Evolutionary conservation across 768 basidiomycete species (phyloP), one percentile per base, ranked within the genome.

Genomic region (Fomitopsis pulvina): DNA sequence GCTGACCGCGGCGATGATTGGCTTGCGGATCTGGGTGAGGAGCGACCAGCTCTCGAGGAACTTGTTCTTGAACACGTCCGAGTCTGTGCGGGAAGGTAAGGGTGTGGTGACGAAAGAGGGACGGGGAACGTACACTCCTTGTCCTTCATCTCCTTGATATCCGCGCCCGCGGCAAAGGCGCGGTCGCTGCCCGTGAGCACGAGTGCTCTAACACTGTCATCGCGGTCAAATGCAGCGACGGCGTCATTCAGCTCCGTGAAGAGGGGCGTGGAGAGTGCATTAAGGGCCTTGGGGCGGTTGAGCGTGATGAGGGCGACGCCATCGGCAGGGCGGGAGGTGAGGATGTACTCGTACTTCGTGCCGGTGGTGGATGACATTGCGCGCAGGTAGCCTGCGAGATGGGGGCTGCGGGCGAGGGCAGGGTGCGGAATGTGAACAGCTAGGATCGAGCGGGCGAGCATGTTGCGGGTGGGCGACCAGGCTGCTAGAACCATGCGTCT

Each of bases 71-170:
- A 91, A 97, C 1, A 83, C 92, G 51, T 94, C 89, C n/a, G 86
- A 72, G 62, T 83, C 91, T 92, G 61, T 22, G 69, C 66, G 4
- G 63, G 69, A 56, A 34, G 24, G 66, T n/a, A 69, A 12, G n/a
- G 25, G 11, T 21, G 42, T 21, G 8, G 20, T 9, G 21, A 20
- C 11, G 42, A 21, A 9, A 45, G 8, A 24, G 26, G 10, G 21
- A 45, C 7, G 14, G 10, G 26, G 18, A 24, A 68, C 80, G 62
- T 60, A 92, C 92, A 96, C 52, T 83, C 72, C 69, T 93, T 93
- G 70, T 94, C 90, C 68, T 92, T 93, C 95, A 98, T 98, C 70
- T 98, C 93, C 71, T 96, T 97, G 70, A 99, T 97, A 68, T 99
- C 95, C 20, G 95, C 95, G 2, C 95, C 93, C 59, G 93, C 93